Evolutionary conservation across 2,329 filamentous ascomycete species (phyloP), one percentile per base, ranked within the genome.

Genomic region (Penicillium verrucosum): DNA sequence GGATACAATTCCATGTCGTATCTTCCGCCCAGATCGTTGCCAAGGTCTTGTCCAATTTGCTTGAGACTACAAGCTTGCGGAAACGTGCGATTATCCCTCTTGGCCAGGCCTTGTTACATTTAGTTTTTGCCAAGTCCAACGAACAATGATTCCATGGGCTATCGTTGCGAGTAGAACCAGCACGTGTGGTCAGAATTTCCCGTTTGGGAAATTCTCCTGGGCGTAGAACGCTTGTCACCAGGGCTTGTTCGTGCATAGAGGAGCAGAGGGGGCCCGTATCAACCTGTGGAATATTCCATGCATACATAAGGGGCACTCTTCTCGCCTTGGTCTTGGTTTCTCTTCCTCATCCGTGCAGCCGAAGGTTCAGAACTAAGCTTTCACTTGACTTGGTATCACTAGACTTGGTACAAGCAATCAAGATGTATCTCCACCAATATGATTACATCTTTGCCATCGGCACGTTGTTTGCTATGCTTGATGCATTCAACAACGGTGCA

Each of bases 401-500:
- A 27, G 11, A 38, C 12, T 49, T 43, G 36, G 30, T 50, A 54
- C n/a, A 54, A 36, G 44, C 21, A 14, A 52, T 65, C 76, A 83
- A 76, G 61, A 86, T 85, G 82, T 74, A 75, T 67, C 80, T 88
- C 65, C 71, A 82, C 67, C 72, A 85, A 65, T 89, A 88, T 73
- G 84, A 81, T 66, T 90, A 90, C 73, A 74, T 90, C 69, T 90
- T 90, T 71, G 88, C 79, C 77, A 86, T 90, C 65, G 88, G 88
- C 84, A 90, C 87, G 27, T 77, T 86, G 67, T 90, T 90, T 81
- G 87, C 88, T 77, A 75, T 90, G 73, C 84, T 90, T 47, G 88
- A 90, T 76, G 88, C 88, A 59, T 90, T 80, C 81, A 90, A 90
- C 81, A 90, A 89, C 73, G 88, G 88, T 73, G 88, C 88, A 67